These are phyloP conservation scores for Lotus japonicus DNA, from an alignment of 306 rosid species.

Conservation along the genomic window DNA sequence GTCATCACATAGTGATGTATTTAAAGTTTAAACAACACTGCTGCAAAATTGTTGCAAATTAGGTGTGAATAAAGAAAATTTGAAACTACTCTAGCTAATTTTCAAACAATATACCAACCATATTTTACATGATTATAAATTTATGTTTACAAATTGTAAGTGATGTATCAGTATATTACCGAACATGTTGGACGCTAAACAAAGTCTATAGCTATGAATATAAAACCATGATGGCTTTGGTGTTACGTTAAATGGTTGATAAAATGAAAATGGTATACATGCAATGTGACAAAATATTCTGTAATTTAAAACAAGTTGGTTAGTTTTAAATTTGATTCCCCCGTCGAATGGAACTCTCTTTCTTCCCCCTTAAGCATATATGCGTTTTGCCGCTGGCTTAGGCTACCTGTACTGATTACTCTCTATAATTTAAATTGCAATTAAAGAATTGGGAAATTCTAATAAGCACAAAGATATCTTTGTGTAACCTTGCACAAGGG, in stretches of 20 bases:
- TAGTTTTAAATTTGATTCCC: not conserved
- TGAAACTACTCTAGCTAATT: too few species aligned
- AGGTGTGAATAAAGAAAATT: too few species aligned
- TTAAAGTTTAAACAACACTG: too few species aligned
- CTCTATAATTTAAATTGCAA: not conserved
- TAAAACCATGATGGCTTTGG: not conserved
- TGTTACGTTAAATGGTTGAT: not conserved
- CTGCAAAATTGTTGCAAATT: too few species aligned
- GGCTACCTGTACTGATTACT: conserved; percentile 5
- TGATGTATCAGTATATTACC: too few species aligned
- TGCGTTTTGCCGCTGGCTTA: conserved; percentile 14
- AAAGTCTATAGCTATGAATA: too few species aligned
- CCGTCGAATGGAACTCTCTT: not conserved
- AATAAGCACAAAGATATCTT: not conserved
- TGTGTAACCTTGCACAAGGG: conserved; percentile 33
- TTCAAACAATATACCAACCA: too few species aligned
- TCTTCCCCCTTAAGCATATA: conserved; percentile 1
- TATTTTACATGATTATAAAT: too few species aligned
- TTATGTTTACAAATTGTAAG: too few species aligned
- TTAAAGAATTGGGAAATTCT: too few species aligned
- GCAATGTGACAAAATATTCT: not conserved
- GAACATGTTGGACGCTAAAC: too few species aligned
- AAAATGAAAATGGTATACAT: not conserved
- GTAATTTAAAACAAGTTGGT: not conserved
- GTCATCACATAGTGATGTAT: too few species aligned